Percentiles rank a stretch among this genome's conserved stretches.
These are phyloP conservation scores for Neurospora tetrasperma DNA, from an alignment of 495 filamentous ascomycete genomes.

Conservation along the genomic window DNA sequence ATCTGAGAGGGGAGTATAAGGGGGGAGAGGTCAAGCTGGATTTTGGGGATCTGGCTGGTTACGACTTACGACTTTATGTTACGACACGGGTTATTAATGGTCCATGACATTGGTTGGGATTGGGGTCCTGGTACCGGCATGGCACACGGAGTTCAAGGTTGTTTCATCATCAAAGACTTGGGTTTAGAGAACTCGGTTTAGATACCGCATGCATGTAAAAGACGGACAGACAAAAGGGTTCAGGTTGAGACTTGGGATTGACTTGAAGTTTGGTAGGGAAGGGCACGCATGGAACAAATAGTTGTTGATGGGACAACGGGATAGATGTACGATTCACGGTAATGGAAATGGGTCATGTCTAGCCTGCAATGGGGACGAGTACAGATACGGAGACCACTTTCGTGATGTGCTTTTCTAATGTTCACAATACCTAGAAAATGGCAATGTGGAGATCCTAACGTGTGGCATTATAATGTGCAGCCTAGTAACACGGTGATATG, in stretches of 20 bases:
- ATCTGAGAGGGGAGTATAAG: background rate
- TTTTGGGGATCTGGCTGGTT: background rate
- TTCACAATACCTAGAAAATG: too few species aligned
- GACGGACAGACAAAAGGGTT: background rate
- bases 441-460: too few species aligned
- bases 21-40: background rate
- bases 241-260: background rate
- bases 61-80: background rate
- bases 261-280: background rate
- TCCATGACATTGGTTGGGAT: background rate
- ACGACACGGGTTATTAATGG: background rate
- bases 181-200: background rate
- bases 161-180: background rate
- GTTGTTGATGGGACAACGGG: background rate
- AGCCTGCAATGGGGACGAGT: background rate
- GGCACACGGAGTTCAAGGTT: background rate
- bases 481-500: background rate
- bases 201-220: background rate
- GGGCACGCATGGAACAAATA: background rate
- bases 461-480: background rate
- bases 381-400: too few species aligned
- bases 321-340: background rate
- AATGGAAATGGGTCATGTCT: background rate
- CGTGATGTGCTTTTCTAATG: too few species aligned
- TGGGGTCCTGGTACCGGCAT: background rate